Evolutionary conservation across 140 eudicot species (phyloP), one percentile per base, ranked within the genome.

Genomic region (Anethum foeniculum): DNA sequence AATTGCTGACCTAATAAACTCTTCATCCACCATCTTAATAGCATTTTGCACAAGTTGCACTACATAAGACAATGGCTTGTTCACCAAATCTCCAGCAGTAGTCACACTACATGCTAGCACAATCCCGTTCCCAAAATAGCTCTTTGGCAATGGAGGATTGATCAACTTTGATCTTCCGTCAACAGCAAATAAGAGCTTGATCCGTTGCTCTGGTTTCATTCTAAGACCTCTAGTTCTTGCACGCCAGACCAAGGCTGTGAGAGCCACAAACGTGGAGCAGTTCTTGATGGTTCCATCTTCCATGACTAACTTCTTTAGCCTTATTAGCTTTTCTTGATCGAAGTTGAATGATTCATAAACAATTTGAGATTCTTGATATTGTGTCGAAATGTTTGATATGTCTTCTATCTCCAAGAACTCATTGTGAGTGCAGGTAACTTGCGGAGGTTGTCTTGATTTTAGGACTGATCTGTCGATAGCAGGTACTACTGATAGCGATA

Each of bases 41-140:
- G 77, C 81, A 14, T 76, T 34, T 47, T 82, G 85, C 71, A 82
- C 81, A 3, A 76, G 52, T 21, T 49, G 6, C 14, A 82, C 85
- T 0, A 69, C 85, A 67, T 41, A 82, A 30, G 76, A 76, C 32
- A 81, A 44, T 9, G 84, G 80, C 41, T 74, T 75, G 16, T 68
- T 39, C 1, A 41, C 52, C 27, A 82, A 36, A 49, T 76, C 81
- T 27, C 81, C 76, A 12, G 77, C 81, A 21, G 34, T 82, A 8
- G 76, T 60, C 30, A 67, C 27, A 18, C 77, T 68, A 67, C 71
- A 62, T 10, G 85, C 67, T 68, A 77, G 28, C 39, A 76, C 77
- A 28, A 76, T 32, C 8, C 76, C 85, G 38, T 76, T 76, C 48
- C 85, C 85, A 76, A 82, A 82, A n/a, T 82, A 82, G 69, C 81